Percentiles rank a stretch among this genome's conserved stretches.
Conservation (phyloP, 495 filamentous ascomycete genomes). For the Aspergillus ellipticus region DNA sequence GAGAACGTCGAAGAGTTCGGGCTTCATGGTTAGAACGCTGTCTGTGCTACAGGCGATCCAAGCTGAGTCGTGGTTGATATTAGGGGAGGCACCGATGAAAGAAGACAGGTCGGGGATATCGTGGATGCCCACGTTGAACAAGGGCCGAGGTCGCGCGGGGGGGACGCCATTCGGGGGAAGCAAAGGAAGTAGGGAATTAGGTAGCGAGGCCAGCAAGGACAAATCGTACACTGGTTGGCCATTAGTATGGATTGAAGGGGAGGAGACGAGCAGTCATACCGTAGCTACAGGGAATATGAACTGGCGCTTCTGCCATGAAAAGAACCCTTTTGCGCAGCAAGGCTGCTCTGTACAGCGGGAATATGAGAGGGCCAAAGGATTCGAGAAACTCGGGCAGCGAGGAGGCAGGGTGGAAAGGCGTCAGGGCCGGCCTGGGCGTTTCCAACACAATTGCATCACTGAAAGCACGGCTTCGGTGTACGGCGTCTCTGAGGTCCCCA, state of each 20-base stretch:
- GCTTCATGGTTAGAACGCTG: constrained; percentile 80
- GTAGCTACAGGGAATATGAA: constrained; percentile 81
- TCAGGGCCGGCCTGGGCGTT: constrained; percentile 65
- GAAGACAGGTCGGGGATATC: constrained; percentile 76
- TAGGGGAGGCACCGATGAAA: constrained; percentile 23
- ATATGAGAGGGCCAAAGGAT: constrained; percentile 83
- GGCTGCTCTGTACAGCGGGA: constrained; percentile 86
- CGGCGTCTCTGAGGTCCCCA: constrained; percentile 31
- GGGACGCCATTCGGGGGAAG: constrained; percentile 38
- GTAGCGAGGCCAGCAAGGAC: constrained; percentile 80
- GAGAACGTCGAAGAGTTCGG: constrained; percentile 80
- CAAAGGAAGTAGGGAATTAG: constrained; percentile 61
- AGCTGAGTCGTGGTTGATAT: constrained; percentile 54
- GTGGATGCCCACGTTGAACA: constrained; percentile 89
- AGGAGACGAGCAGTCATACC: constrained; percentile 48
- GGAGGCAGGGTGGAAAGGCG: constrained; percentile 78
- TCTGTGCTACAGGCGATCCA: constrained; percentile 97
- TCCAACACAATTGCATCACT: constrained; percentile 53
- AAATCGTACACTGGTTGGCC: constrained; percentile 76
- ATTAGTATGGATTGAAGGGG: constrained; percentile 9
- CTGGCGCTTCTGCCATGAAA: constrained; percentile 77
- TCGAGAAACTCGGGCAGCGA: constrained; percentile 74
- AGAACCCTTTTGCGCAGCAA: constrained; percentile 84
- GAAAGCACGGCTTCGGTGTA: constrained; percentile 33
- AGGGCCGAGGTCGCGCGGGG: constrained; percentile 66